These are phyloP conservation scores for Yamadazyma philogaea DNA, from an alignment of 805 yeast species.

Conservation along the genomic window DNA sequence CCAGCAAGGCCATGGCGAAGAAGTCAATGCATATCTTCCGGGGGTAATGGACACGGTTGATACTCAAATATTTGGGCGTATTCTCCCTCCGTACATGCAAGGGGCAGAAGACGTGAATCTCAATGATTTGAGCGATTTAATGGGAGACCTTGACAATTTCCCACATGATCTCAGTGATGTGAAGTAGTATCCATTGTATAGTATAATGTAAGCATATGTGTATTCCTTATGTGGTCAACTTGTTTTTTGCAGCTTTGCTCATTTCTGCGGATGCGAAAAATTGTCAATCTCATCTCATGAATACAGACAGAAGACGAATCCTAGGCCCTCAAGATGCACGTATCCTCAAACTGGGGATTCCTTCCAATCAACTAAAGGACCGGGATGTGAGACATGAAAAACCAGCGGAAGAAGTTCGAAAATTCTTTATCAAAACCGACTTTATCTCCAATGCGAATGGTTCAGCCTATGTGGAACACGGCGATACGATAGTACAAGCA, in stretches of 20 bases:
- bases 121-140: slow-evolving; percentile 5
- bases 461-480: slow-evolving; percentile 73
- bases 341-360: slow-evolving; percentile 22
- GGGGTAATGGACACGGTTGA: slow-evolving; percentile 85
- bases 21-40: slow-evolving; percentile 50
- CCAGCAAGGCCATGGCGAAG: background rate
- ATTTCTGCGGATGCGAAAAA: background rate
- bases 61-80: slow-evolving; percentile 78
- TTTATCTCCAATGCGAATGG: slow-evolving; percentile 73
- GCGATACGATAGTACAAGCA: slow-evolving; percentile 58
- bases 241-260: slow-evolving; percentile 1
- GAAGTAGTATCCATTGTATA: background rate
- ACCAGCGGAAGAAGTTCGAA: slow-evolving; percentile 25
- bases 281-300: slow-evolving; percentile 24
- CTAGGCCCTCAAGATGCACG: slow-evolving; percentile 73
- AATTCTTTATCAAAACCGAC: slow-evolving; percentile 61
- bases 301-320: slow-evolving; percentile 77
- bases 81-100: slow-evolving; percentile 82
- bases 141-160: slow-evolving; percentile 4
- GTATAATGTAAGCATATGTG: background rate
- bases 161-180: background rate
- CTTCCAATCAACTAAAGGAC: slow-evolving; percentile 3
- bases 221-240: too few relatives aligned
- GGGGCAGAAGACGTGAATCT: slow-evolving; percentile 18
- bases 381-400: slow-evolving; percentile 11